Evolutionary conservation across 345 rosid species (phyloP), one percentile per base, ranked within the genome.

Genomic region (Euphorbia pulcherrima): DNA sequence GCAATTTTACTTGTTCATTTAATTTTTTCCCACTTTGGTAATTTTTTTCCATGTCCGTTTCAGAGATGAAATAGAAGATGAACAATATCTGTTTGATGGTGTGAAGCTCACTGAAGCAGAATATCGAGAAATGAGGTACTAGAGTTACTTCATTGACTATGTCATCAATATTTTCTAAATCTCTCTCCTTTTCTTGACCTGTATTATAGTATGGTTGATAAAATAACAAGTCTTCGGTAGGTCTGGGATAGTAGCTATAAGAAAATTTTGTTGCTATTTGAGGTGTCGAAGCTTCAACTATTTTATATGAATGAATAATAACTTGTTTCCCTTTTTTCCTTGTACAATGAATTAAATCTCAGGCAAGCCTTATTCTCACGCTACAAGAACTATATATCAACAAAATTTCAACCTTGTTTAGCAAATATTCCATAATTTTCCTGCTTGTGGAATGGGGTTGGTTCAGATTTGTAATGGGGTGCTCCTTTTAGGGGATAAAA

Each of bases 41-140:
- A 52, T 72, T 30, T 37, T 50, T 24, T 47, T 41, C 6, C 51
- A 33, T 58, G 29, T 74, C 58, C 72, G 40, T 72, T 48, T 35
- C 81, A 92, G 96, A 79, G 98, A 93, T 76, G 98, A 90, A 65
- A 79, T 93, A 74, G 90, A 80, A 80, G 98, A 93, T 68, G 97
- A 93, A 46, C 89, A 84, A 51, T 93, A 90, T 79, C 82, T 93
- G 62, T 93, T 90, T 74, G 82, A 75, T 33, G 94, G 84, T 59
- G 92, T 81, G 68, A 85, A 90, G 77, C 83, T 93, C 41, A 86
- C 89, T 23, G 96, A 86, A 70, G 85, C 63, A 52, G 98, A 93
- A 77, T 54, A 81, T 58, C 85, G 81, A 69, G 86, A 86, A 60
- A 70, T 77, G 68, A 85, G 90, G 96, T 90, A 80, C 80, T 50